Percentiles rank a stretch among this genome's conserved stretches.
Evolutionary conservation across 1,284 basidiomycete genomes (phyloP).

Genomic region (Ceratobasidium sp.): DNA sequence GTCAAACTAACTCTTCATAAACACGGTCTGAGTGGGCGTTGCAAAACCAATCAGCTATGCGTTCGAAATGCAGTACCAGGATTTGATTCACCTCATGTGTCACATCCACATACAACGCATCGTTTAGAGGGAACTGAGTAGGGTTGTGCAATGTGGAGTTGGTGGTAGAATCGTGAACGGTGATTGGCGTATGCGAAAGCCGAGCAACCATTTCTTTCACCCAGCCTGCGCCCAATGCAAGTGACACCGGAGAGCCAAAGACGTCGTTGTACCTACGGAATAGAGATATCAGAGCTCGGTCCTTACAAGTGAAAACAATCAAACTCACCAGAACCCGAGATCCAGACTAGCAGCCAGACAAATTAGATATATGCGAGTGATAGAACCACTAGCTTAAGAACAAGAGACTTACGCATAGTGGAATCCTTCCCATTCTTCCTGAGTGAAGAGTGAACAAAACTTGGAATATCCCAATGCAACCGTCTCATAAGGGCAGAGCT

Average conservation of each 20-base stretch:
- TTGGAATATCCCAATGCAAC: constrained; percentile 90
- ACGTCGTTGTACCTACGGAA: constrained; percentile 82
- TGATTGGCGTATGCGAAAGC: constrained; percentile 80
- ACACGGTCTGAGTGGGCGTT: constrained; percentile 53
- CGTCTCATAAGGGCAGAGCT: constrained; percentile 89
- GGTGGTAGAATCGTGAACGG: constrained; percentile 76
- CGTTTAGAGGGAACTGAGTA: constrained; percentile 82
- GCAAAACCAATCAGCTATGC: not conserved
- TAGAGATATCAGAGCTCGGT: constrained; percentile 51
- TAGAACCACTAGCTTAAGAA: too few species aligned
- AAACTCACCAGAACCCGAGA: constrained; percentile 61
- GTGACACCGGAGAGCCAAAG: constrained; percentile 81
- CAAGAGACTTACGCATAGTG: constrained; percentile 76
- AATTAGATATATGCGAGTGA: too few species aligned
- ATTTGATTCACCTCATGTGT: constrained; percentile 75
- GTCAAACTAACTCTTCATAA: constrained; percentile 61
- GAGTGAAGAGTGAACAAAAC: constrained; percentile 90
- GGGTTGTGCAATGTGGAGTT: constrained; percentile 81
- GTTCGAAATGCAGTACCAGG: constrained; percentile 22
- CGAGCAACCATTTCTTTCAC: constrained; percentile 84
- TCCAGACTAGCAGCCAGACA: constrained; percentile 63
- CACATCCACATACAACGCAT: constrained; percentile 86
- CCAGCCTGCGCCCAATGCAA: constrained; percentile 87
- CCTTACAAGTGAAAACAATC: not conserved
- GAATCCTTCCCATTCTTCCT: constrained; percentile 91